These are phyloP conservation scores for Trichoderma atroviride DNA, from an alignment of 2,329 filamentous ascomycete genomes.

Conservation along the genomic window DNA sequence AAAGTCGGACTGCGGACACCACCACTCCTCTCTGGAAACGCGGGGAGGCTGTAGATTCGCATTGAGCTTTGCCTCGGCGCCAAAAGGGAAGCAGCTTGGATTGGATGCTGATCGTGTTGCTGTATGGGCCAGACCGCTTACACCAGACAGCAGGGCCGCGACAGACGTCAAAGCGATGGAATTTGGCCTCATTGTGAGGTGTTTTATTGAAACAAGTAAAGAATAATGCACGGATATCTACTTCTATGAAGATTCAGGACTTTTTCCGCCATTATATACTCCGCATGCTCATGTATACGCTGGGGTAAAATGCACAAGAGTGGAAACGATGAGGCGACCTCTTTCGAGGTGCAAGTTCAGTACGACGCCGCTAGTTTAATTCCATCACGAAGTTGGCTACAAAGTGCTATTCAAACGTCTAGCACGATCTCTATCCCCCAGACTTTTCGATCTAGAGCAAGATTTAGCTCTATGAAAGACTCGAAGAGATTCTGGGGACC, in stretches of 20 bases:
- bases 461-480: not conserved
- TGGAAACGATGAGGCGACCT: not conserved
- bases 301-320: not conserved
- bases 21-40: conserved; percentile 27
- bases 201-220: not conserved
- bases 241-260: no score
- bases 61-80: conserved; percentile 26
- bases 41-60: conserved; percentile 18
- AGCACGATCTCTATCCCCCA: not conserved
- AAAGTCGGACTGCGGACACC: conserved; percentile 28
- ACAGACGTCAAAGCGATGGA: not conserved
- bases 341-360: not conserved
- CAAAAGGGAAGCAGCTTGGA: conserved; percentile 29
- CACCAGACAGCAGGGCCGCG: not conserved
- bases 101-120: not conserved
- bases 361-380: not conserved
- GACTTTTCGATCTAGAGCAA: not conserved
- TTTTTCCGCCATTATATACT: not conserved
- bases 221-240: rapidly evolving
- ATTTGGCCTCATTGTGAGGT: not conserved
- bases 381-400: not conserved
- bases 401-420: not conserved
- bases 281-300: not conserved
- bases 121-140: not conserved
- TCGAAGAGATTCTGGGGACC: conserved; percentile 8